phyloP scores from a whole-genome alignment of 306 rosid genomes.

The Citrullus mucosospermus region DNA sequence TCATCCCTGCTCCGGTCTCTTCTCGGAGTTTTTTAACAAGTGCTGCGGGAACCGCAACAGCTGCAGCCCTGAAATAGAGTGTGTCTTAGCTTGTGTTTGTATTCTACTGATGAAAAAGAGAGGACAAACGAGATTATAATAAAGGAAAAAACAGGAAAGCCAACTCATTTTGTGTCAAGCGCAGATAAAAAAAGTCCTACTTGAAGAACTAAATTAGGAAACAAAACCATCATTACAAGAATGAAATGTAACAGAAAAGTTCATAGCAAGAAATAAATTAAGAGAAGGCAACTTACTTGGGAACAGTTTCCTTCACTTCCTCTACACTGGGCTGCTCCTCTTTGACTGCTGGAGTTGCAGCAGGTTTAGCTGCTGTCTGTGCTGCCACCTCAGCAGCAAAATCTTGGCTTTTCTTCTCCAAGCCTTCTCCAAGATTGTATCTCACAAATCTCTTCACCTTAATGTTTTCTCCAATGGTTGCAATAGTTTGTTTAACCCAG shows the following conservation, averaged over 20 bases:
- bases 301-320: slow-evolving; percentile 48
- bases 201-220: not conserved
- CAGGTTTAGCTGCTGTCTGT: slow-evolving; percentile 69
- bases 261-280: not conserved
- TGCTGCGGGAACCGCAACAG: slow-evolving; percentile 53
- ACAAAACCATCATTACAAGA: not conserved
- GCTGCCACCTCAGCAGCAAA: slow-evolving; percentile 99
- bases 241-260: not conserved
- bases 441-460: slow-evolving; percentile 87
- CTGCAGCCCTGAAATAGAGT: slow-evolving; percentile 41
- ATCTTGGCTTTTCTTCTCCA: slow-evolving; percentile 92
- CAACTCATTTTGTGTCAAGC: not conserved
- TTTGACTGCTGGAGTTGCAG: slow-evolving; percentile 23
- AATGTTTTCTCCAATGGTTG: slow-evolving; percentile 90
- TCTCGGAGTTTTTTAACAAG: slow-evolving; percentile 85
- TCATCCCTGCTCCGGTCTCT: slow-evolving; percentile 99
- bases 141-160: not conserved
- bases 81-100: not conserved
- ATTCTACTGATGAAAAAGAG: not conserved
- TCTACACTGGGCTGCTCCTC: slow-evolving; percentile 41
- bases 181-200: not conserved
- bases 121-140: not conserved
- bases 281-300: slow-evolving; percentile 43
- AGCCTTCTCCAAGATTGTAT: slow-evolving; percentile 95
- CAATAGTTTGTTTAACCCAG: slow-evolving; percentile 84